Conservation (phyloP, 176 grass and related monocot species). For the Alopecurus myosuroides region DNA sequence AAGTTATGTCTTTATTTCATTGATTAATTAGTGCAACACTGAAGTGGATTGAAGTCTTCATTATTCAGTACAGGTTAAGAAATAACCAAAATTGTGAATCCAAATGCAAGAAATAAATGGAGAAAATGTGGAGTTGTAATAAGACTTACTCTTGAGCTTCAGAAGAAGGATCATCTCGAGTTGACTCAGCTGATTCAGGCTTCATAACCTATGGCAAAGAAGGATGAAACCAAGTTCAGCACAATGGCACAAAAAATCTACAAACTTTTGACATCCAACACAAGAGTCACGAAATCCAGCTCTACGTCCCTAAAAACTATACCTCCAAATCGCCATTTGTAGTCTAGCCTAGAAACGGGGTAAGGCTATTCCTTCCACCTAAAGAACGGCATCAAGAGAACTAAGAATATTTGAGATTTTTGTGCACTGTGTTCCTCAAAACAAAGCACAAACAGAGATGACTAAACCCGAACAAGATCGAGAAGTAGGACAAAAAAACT, state of each 20-base stretch:
- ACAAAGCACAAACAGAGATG: too few relatives aligned
- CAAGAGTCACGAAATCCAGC: too few relatives aligned
- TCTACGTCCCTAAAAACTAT: too few relatives aligned
- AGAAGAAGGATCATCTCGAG: too few relatives aligned
- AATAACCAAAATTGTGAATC: background rate
- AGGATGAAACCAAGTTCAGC: conserved; percentile 18
- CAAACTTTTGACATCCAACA: background rate
- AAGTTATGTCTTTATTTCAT: background rate
- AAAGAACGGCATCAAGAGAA: too few relatives aligned
- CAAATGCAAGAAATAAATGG: background rate
- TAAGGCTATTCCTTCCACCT: too few relatives aligned
- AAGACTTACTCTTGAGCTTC: conserved; percentile 46
- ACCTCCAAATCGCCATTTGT: too few relatives aligned
- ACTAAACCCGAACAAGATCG: too few relatives aligned
- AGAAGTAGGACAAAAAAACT: too few relatives aligned
- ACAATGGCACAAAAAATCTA: conserved; percentile 25
- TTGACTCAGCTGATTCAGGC: conserved; percentile 46
- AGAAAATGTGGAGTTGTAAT: background rate
- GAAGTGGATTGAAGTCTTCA: background rate
- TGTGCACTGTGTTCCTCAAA: too few relatives aligned
- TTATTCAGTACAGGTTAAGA: background rate
- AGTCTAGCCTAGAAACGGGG: too few relatives aligned
- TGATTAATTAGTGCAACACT: background rate
- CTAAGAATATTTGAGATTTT: too few relatives aligned
- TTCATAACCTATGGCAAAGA: conserved; percentile 46